Evolutionary conservation across 2,329 filamentous ascomycete species (phyloP), one percentile per base, ranked within the genome.

Genomic region (Tolypocladium tropicale): DNA sequence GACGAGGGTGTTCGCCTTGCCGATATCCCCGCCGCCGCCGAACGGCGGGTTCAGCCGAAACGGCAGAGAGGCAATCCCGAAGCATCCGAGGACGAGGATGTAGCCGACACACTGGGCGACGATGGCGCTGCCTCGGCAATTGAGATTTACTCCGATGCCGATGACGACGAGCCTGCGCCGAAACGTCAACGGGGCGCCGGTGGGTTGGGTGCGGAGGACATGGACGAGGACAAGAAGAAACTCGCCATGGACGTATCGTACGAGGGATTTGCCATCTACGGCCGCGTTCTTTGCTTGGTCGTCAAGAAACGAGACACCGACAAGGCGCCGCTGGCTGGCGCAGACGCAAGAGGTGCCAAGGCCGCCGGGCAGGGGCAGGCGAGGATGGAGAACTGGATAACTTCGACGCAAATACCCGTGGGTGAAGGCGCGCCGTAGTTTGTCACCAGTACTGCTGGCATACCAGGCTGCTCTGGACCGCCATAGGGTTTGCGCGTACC

Each of bases 221-320:
- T 55, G 10, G 68, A 65, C 11, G 84, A 88, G 56, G 88, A 95
- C 66, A 95, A 96, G 74, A 96, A 99, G 76, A 97, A 96, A 70
- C 74, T 95, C 63, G 83, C 81, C 23, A 82, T 96, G 76, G 86
- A 88, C 59, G 94, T 93, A 30, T 86, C 85, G 16, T 99, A 97
- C 72, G 91, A 97, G 65, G 93, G 94, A 10, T 97, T 97, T 73
- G 89, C 88, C 64, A 96, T 99, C 67, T 95, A 96, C 73, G 91
- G 94, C 12, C 88, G 90, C 63, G 90, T 96, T 51, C 77, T 99
- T 30, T 97, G 92, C 71, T 78, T 99, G 57, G 88, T 99, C 10
- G 86, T 99, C 65, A 86, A 84, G 70, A 89, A 87, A 68, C 85
- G 87, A 59, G 86, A 85, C 61, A 79, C 72, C 62, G 79, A 25